These are phyloP conservation scores for Diaporthe vexans DNA, from an alignment of 2,329 filamentous ascomycete species.

Conservation along the genomic window DNA sequence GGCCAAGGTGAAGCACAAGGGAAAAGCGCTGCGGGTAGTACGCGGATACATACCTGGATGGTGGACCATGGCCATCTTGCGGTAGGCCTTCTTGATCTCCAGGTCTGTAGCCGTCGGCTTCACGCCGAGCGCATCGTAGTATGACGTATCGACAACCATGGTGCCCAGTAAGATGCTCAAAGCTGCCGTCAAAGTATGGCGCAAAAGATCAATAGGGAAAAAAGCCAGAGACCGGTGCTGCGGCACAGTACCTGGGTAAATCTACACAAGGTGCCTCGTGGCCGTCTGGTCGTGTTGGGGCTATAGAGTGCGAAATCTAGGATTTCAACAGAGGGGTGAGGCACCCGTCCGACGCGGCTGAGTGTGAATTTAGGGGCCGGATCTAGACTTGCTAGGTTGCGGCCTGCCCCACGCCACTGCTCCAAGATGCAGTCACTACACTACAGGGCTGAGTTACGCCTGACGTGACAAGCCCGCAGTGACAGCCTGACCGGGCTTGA, in stretches of 20 bases:
- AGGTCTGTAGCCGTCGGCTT: slow-evolving; percentile 87
- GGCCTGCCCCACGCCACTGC: slow-evolving; percentile 27
- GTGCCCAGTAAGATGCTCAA: slow-evolving; percentile 46
- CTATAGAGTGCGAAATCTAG: slow-evolving; percentile 29
- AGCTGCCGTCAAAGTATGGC: background rate
- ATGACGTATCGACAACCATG: slow-evolving; percentile 91
- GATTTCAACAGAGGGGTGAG: slow-evolving; percentile 15
- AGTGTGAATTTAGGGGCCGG: slow-evolving; percentile 28
- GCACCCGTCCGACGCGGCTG: slow-evolving; percentile 13
- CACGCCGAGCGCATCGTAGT: slow-evolving; percentile 91
- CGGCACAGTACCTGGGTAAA: slow-evolving; percentile 26
- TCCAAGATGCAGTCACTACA: slow-evolving; percentile 26
- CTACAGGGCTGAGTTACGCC: slow-evolving; percentile 30
- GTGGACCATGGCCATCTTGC: slow-evolving; percentile 93
- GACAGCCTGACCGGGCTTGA: background rate
- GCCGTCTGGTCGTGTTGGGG: background rate
- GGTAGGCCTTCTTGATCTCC: slow-evolving; percentile 97
- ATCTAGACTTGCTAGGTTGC: slow-evolving; percentile 12
- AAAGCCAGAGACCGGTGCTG: background rate
- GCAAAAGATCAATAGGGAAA: background rate
- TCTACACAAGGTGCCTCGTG: slow-evolving; percentile 6
- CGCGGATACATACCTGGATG: slow-evolving; percentile 76
- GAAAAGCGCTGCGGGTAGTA: background rate
- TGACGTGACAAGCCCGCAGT: slow-evolving; percentile 11
- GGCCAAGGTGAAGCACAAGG: background rate